Base-by-base conservation (phyloP, 2,329 filamentous ascomycete species). In the Arthroderma uncinatum region DNA sequence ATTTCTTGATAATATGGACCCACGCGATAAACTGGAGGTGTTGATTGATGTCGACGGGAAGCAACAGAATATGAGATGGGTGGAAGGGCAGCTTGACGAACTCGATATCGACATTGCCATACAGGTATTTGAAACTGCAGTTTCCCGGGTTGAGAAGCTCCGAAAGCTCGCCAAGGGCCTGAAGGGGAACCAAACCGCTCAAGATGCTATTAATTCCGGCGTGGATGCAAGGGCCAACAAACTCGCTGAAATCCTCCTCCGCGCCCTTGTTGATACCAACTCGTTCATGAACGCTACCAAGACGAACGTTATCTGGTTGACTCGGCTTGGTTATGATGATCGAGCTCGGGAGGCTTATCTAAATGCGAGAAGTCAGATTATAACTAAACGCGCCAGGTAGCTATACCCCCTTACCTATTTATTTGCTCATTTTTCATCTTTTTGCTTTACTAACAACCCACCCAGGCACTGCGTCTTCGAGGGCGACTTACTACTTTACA, bases 21-120 rank as follows among this genome's bases (percentile, higher is more conserved):
- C 86, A 64, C 89, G 89, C 67, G 88, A 94, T 69, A 75, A 76
- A 39, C 74, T 75, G 16, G 82, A 78, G 60, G 86, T 95, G 74
- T 81, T 95, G 57, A 91, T 98, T 63, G 93, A 98, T 65, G 89
- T 95, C 12, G 93, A 97, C 66, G 93, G 93, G 53, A 95, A 95
- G 66, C 91, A 96, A 70, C 89, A 97, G 68, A 96, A 93, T 68
- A 79, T 98, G 50, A 87, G 92, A 55, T 96, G 89, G 89, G 89
- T 98, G 0, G 93, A 98, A 70, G 83, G 84, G 55, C 89, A 97
- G 72, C 87, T 98, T 70, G 93, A 98, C 67, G 89, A 95, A 67
- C 81, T 98, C 4, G 93, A 98, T 67, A 97, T 97, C 64, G 86
- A 95, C 65, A 91, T 98, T 65, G 92, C 93, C 0, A 79, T 96